Evolutionary conservation across 2,329 filamentous ascomycete species (phyloP).

Genomic region (Fusarium sp.): DNA sequence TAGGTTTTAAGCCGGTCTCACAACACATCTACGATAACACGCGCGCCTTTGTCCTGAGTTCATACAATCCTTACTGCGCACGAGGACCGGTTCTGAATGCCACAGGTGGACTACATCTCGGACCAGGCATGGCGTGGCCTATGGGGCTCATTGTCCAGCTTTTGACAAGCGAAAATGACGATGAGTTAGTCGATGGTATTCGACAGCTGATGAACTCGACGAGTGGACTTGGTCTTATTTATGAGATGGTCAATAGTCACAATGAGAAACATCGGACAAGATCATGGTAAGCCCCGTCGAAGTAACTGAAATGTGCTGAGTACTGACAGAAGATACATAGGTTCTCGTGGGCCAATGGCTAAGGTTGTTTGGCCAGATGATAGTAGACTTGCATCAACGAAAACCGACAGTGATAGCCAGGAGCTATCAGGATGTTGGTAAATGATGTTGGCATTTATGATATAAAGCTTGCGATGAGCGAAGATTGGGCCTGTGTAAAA

Average conservation of each 20-base stretch:
- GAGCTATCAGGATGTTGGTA: constrained; percentile 57
- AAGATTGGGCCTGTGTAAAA: neutral
- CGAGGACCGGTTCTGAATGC: constrained; percentile 63
- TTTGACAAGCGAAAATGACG: constrained; percentile 79
- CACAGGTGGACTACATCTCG: constrained; percentile 64
- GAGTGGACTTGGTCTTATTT: constrained; percentile 78
- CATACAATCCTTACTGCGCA: constrained; percentile 79
- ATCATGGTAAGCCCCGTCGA: constrained; percentile 47
- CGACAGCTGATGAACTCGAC: constrained; percentile 74
- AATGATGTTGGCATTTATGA: neutral
- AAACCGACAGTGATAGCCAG: constrained; percentile 72
- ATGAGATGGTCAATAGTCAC: constrained; percentile 67
- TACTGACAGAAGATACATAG: constrained; percentile 56
- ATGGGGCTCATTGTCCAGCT: constrained; percentile 86
- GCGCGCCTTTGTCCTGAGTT: constrained; percentile 76
- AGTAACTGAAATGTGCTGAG: neutral
- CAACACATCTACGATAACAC: constrained; percentile 77
- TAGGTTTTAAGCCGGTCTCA: constrained; percentile 68
- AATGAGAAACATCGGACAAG: constrained; percentile 49
- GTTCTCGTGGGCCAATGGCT: constrained; percentile 90
- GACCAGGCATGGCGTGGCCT: constrained; percentile 82
- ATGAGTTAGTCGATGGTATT: constrained; percentile 77
- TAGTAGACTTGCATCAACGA: constrained; percentile 78
- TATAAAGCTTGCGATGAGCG: neutral
- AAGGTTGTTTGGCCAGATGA: constrained; percentile 88